Evolutionary conservation across 192 early-diverging fungal species (phyloP).

Genomic region (Coemansia interrupta): DNA sequence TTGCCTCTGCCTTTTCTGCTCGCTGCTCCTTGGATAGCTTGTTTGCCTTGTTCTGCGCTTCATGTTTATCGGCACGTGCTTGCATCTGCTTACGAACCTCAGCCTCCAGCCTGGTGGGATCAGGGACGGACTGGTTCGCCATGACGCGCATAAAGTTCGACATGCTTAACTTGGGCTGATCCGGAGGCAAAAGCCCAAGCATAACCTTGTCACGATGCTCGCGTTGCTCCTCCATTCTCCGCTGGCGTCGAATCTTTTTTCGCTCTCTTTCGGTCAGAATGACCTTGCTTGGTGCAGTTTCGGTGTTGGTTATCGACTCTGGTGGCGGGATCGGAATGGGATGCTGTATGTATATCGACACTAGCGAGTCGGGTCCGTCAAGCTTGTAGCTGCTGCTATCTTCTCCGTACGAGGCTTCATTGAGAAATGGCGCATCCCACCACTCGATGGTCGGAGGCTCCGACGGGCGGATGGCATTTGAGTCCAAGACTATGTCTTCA

Average conservation of each 20-base stretch:
- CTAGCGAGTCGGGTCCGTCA: constrained; percentile 56
- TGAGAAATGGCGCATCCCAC: constrained; percentile 91
- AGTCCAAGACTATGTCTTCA: constrained; percentile 34
- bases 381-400: constrained; percentile 41
- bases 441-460: constrained; percentile 84
- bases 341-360: constrained; percentile 38
- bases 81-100: constrained; percentile 85
- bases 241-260: constrained; percentile 89
- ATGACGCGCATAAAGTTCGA: constrained; percentile 93
- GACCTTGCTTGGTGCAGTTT: constrained; percentile 26
- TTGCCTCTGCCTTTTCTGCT: constrained; percentile 69
- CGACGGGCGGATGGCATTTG: constrained; percentile 54
- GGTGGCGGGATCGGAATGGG: constrained; percentile 38
- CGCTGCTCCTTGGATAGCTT: constrained; percentile 87
- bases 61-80: constrained; percentile 72
- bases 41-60: constrained; percentile 74
- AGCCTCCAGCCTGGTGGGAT: constrained; percentile 92
- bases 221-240: constrained; percentile 74
- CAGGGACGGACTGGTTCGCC: constrained; percentile 90
- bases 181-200: constrained; percentile 86
- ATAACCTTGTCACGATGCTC: constrained; percentile 95
- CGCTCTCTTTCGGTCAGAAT: constrained; percentile 64
- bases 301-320: constrained; percentile 15
- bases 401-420: constrained; percentile 67
- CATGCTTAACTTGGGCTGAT: constrained; percentile 87